phyloP scores from a whole-genome alignment of 208 protist genomes.

The Crithidia fasciculata region DNA sequence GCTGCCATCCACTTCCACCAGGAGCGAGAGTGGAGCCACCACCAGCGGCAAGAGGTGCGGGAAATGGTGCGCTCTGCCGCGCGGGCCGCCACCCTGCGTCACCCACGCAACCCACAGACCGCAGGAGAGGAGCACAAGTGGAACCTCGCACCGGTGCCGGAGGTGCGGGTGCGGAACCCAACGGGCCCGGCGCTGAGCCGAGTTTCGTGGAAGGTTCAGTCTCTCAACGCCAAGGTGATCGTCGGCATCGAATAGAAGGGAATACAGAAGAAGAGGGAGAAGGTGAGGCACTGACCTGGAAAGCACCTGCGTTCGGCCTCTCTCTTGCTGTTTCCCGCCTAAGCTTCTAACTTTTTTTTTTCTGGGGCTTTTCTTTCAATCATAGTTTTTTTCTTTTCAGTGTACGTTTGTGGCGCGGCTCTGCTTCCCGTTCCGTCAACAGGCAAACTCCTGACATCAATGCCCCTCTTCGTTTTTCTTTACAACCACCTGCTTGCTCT shows the following conservation, averaged over 20 bases:
- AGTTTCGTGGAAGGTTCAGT: slow-evolving; percentile 47
- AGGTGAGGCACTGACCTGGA: not conserved
- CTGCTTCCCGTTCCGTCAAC: no score
- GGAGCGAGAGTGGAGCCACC: slow-evolving; percentile 35
- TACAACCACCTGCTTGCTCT: no score
- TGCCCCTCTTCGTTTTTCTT: no score
- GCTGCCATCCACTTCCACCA: slow-evolving; percentile 23
- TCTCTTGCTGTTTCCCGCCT: not conserved
- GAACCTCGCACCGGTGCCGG: slow-evolving; percentile 39
- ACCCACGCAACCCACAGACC: slow-evolving; percentile 34
- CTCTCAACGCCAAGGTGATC: slow-evolving; percentile 49
- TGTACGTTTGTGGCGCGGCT: no score
- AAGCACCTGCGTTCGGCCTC: not conserved
- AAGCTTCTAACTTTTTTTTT: not conserved
- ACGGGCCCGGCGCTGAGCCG: slow-evolving; percentile 6
- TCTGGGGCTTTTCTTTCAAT: slow-evolving; percentile 7
- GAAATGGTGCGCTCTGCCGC: slow-evolving; percentile 45
- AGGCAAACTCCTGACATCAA: no score
- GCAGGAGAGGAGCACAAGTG: slow-evolving; percentile 39
- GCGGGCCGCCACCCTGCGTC: slow-evolving; percentile 37
- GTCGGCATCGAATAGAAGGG: slow-evolving; percentile 40
- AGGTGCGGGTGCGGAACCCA: slow-evolving; percentile 30
- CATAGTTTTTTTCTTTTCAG: slow-evolving; percentile 13
- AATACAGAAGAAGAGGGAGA: not conserved
- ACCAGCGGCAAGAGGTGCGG: slow-evolving; percentile 47